These are phyloP conservation scores for Abrus pulchellus DNA, from an alignment of 306 rosid genomes.

Conservation along the genomic window DNA sequence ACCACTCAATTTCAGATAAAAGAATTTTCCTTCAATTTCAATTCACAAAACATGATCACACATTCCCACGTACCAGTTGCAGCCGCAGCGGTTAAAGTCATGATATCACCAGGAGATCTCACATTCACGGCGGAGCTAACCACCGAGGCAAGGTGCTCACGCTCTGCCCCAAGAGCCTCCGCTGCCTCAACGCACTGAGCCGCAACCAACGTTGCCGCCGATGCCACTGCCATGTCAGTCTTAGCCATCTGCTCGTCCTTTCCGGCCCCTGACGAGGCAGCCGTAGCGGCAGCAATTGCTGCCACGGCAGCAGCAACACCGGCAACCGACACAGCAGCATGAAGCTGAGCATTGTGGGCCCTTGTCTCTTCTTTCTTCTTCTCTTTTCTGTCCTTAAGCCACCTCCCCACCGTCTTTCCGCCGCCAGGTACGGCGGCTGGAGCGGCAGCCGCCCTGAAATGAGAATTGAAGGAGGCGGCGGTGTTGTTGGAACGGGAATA, in stretches of 20 bases:
- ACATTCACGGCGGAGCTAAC: slow-evolving; percentile 93
- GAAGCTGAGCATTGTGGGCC: slow-evolving; percentile 90
- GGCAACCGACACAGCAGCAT: slow-evolving; percentile 88
- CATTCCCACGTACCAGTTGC: slow-evolving; percentile 70
- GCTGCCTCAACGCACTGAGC: slow-evolving; percentile 98
- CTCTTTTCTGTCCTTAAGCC: slow-evolving; percentile 94
- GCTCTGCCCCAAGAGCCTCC: slow-evolving; percentile 90
- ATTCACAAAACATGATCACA: not conserved
- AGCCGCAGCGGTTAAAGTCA: slow-evolving; percentile 91
- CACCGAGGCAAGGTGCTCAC: slow-evolving; percentile 83
- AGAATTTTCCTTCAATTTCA: slow-evolving; percentile 4
- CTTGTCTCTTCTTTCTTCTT: slow-evolving; percentile 91
- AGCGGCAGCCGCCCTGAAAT: slow-evolving; percentile 50
- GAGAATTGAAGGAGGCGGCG: slow-evolving; percentile 33
- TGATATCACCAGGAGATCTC: slow-evolving; percentile 85
- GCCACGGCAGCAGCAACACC: slow-evolving; percentile 92
- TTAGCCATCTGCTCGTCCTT: slow-evolving; percentile 77
- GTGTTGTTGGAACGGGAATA: slow-evolving; percentile 59
- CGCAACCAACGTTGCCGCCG: slow-evolving; percentile 92
- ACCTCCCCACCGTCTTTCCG: slow-evolving; percentile 87
- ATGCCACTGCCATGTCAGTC: slow-evolving; percentile 89
- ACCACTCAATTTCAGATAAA: not conserved
- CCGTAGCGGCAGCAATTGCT: slow-evolving; percentile 83
- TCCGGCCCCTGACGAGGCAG: slow-evolving; percentile 57
- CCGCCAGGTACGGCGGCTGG: slow-evolving; percentile 38